Evolutionary conservation across 2,329 filamentous ascomycete species (phyloP).

Genomic region (Colletotrichum tropicale): DNA sequence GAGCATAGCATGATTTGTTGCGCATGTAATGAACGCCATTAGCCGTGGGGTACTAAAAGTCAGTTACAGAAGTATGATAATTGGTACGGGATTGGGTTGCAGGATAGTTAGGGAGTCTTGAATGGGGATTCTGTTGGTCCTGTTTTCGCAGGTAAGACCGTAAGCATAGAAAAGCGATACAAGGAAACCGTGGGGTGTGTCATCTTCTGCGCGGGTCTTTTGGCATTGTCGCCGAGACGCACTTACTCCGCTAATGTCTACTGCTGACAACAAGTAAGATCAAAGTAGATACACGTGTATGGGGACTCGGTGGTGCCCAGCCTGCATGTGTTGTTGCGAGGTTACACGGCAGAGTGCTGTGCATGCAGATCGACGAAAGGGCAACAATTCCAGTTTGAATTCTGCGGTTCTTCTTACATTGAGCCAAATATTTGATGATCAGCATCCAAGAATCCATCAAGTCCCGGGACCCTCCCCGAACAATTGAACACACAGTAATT

Average conservation of each 20-base stretch:
- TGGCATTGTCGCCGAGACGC: neutral
- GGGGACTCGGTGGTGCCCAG: neutral
- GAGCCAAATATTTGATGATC: neutral
- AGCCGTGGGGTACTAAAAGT: accelerated
- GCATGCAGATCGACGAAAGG: neutral
- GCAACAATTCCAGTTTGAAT: neutral
- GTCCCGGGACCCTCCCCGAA: neutral
- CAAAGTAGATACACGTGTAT: neutral
- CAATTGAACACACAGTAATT: no score
- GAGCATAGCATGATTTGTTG: neutral
- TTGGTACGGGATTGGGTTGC: accelerated
- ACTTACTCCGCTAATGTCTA: neutral
- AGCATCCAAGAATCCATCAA: neutral
- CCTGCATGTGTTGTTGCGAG: neutral
- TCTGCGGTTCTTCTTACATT: neutral
- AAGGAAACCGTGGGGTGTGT: no score
- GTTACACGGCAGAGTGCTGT: neutral
- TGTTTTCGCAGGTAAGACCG: no score
- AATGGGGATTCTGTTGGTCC: no score
- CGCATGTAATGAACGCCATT: neutral
- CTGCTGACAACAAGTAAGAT: neutral
- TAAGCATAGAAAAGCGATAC: no score
- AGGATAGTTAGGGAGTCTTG: no score
- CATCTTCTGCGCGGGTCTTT: neutral
- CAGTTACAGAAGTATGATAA: neutral